Percentiles rank a stretch among this genome's conserved stretches.
phyloP scores from a whole-genome alignment of 441 rosid genomes.

The Manihot esculenta region DNA sequence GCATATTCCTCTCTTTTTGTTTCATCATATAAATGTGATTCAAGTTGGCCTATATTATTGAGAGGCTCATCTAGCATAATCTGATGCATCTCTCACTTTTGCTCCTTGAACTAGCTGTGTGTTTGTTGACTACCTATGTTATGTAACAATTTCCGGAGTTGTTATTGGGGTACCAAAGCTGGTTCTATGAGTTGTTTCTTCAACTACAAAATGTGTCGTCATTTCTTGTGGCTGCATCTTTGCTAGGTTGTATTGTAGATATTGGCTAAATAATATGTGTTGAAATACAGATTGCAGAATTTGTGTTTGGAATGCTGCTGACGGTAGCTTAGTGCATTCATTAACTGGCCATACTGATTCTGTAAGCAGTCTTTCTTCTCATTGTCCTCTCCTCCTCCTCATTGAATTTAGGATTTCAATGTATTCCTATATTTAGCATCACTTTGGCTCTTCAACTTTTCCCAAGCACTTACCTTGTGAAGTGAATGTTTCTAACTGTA shows the following conservation, averaged over 20 bases:
- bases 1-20: background rate
- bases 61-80: background rate
- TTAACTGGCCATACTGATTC: constrained; percentile 96
- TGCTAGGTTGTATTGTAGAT: constrained; percentile 7
- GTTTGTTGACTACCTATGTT: background rate
- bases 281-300: constrained; percentile 90
- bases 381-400: background rate
- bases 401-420: background rate
- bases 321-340: constrained; percentile 96
- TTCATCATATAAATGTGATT: background rate
- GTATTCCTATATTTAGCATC: background rate
- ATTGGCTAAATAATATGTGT: constrained; percentile 20
- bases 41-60: background rate
- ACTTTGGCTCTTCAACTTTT: background rate
- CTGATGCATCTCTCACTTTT: background rate
- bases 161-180: constrained; percentile 3
- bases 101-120: background rate
- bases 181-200: background rate
- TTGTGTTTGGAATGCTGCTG: constrained; percentile 99
- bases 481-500: background rate
- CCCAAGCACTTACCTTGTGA: background rate
- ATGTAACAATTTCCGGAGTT: background rate
- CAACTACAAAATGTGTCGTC: background rate
- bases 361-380: constrained; percentile 49
- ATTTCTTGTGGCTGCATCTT: constrained; percentile 4